Evolutionary conservation across 1,139 yeast species (phyloP).

Genomic region (Sporopachydermia cereana): DNA sequence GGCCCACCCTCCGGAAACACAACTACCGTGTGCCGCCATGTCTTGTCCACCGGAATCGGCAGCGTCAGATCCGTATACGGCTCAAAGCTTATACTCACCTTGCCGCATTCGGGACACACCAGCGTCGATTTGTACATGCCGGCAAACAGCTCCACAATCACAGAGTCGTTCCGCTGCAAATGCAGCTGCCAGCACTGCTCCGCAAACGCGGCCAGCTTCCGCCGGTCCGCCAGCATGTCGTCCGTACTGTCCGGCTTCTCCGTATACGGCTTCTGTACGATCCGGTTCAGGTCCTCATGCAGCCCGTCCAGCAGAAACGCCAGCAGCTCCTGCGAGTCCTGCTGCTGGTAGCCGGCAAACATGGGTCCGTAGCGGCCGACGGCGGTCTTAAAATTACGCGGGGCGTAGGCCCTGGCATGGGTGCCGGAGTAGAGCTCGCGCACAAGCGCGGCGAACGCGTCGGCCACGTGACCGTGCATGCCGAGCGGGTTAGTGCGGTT

Average conservation of each 20-base stretch:
- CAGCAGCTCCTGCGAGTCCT: conserved; percentile 90
- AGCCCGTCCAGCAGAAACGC: conserved; percentile 85
- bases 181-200: conserved; percentile 73
- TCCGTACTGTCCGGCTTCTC: conserved; percentile 79
- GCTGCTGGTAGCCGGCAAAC: conserved; percentile 86
- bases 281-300: conserved; percentile 87
- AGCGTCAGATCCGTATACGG: conserved; percentile 87
- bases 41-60: conserved; percentile 70
- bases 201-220: conserved; percentile 53
- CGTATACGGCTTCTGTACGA: conserved; percentile 69
- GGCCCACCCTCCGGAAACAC: conserved; percentile 47
- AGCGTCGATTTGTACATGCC: conserved; percentile 86
- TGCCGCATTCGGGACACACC: conserved; percentile 75
- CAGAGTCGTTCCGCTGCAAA: conserved; percentile 71
- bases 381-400: conserved; percentile 67
- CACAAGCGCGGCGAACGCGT: conserved; percentile 56
- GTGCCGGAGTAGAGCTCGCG: conserved; percentile 37
- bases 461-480: conserved; percentile 69
- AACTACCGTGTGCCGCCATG: conserved; percentile 59
- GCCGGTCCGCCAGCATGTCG: conserved; percentile 39
- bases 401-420: conserved; percentile 28
- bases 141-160: conserved; percentile 75
- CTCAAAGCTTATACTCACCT: conserved; percentile 82
- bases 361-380: conserved; percentile 71
- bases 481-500: conserved; percentile 79